Conservation (phyloP, 352 stramenopile species). For the Phytophthora syringae region DNA sequence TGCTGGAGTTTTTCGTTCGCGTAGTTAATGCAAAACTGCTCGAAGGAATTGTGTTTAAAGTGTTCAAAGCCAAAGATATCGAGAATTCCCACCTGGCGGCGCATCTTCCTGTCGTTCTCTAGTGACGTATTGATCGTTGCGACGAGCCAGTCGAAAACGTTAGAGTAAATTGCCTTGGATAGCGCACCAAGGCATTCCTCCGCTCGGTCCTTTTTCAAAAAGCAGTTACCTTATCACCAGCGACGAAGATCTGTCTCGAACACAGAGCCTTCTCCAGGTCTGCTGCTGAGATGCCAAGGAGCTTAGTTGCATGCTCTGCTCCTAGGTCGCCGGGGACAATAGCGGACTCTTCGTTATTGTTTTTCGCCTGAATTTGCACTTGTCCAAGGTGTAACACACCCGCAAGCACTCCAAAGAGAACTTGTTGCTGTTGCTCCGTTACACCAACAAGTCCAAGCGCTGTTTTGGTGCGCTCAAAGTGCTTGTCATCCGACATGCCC, state of each 20-base stretch:
- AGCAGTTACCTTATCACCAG: conserved; percentile 74
- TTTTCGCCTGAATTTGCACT: conserved; percentile 89
- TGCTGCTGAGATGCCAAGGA: conserved; percentile 60
- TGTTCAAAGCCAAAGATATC: conserved; percentile 97
- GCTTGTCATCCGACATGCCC: conserved; percentile 69
- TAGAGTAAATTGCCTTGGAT: conserved; percentile 96
- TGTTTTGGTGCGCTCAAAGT: conserved; percentile 74
- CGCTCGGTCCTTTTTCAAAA: conserved; percentile 89
- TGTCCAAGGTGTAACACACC: conserved; percentile 97
- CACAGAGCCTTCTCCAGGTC: conserved; percentile 76
- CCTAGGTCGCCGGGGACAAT: conserved; percentile 47
- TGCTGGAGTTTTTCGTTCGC: conserved; percentile 94
- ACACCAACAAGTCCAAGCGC: conserved; percentile 76
- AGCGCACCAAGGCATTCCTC: conserved; percentile 94
- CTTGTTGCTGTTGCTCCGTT: conserved; percentile 51
- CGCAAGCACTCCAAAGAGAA: conserved; percentile 79
- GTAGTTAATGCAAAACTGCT: conserved; percentile 95
- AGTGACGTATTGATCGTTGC: conserved; percentile 83
- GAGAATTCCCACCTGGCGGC: conserved; percentile 87
- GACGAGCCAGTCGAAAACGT: conserved; percentile 97
- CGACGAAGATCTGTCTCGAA: conserved; percentile 82
- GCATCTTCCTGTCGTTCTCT: conserved; percentile 60
- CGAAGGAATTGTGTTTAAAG: conserved; percentile 94
- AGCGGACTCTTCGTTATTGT: conserved; percentile 76
- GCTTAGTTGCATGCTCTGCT: conserved; percentile 45